Evolutionary conservation across 352 stramenopile genomes (phyloP).

Genomic region (Globisporangium perplexum): DNA sequence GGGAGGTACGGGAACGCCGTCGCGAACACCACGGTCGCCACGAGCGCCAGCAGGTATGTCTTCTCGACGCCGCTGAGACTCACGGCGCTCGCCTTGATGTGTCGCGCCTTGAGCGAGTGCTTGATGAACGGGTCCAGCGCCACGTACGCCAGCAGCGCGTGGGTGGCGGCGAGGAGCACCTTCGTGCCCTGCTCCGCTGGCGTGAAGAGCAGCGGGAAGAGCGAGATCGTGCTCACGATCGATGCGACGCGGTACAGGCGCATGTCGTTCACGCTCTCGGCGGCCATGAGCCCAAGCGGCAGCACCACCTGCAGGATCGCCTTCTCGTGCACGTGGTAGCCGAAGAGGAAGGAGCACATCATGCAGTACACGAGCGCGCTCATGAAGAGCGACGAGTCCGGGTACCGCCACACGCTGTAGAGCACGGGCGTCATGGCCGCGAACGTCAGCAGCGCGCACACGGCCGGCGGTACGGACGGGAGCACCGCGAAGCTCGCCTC

Average conservation of each 20-base stretch:
- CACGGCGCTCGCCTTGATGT: conserved; percentile 61
- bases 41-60: conserved; percentile 37
- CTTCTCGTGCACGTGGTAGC: conserved; percentile 99
- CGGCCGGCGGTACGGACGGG: conserved; percentile 45
- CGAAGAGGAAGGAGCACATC: conserved; percentile 94
- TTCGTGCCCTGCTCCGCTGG: conserved; percentile 71
- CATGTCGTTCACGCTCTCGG: conserved; percentile 77
- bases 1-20: conserved; percentile 54
- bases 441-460: conserved; percentile 81
- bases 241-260: conserved; percentile 76
- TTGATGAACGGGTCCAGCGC: conserved; percentile 64
- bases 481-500: conserved; percentile 77
- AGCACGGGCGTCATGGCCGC: conserved; percentile 73
- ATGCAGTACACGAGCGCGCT: conserved; percentile 86
- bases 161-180: conserved; percentile 52
- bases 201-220: conserved; percentile 86
- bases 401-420: conserved; percentile 67
- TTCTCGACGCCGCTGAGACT: conserved; percentile 50
- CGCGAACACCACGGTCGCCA: conserved; percentile 27
- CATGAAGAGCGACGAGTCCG: conserved; percentile 75
- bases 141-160: conserved; percentile 58
- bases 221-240: conserved; percentile 59
- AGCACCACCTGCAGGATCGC: conserved; percentile 91
- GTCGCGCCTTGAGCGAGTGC: conserved; percentile 58
- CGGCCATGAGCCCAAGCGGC: conserved; percentile 59